phyloP scores from a whole-genome alignment of 345 rosid genomes.

The Isatis tinctoria region DNA sequence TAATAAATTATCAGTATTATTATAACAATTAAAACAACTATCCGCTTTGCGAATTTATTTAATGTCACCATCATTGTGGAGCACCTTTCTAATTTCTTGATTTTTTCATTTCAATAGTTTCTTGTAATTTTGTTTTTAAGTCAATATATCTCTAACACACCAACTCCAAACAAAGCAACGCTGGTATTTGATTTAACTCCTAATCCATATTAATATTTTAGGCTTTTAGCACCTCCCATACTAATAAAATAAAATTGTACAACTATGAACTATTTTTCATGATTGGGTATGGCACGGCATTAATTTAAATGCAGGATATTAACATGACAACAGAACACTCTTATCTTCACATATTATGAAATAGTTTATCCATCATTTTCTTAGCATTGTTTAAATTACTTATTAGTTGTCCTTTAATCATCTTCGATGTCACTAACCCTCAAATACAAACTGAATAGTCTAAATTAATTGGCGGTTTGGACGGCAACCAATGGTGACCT shows the following conservation, averaged over 20 bases:
- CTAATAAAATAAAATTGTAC: neutral
- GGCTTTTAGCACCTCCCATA: slow-evolving; percentile 14
- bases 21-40: neutral
- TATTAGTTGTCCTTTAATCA: slow-evolving; percentile 17
- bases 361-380: slow-evolving; percentile 21
- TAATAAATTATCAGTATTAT: too few species aligned
- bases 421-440: slow-evolving; percentile 10
- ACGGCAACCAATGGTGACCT: slow-evolving; percentile 17
- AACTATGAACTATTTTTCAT: slow-evolving; percentile 12
- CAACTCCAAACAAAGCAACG: neutral
- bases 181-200: neutral
- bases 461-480: slow-evolving; percentile 29
- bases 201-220: neutral
- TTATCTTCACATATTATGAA: slow-evolving; percentile 21
- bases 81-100: neutral
- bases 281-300: slow-evolving; percentile 9
- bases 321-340: slow-evolving; percentile 14
- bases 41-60: neutral
- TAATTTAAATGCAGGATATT: neutral
- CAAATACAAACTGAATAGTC: neutral
- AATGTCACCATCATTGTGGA: neutral
- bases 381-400: neutral
- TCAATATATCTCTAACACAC: neutral
- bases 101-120: neutral
- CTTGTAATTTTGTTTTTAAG: neutral